Base-by-base conservation (phyloP, 441 rosid species). In the Gossypium davidsonii region DNA sequence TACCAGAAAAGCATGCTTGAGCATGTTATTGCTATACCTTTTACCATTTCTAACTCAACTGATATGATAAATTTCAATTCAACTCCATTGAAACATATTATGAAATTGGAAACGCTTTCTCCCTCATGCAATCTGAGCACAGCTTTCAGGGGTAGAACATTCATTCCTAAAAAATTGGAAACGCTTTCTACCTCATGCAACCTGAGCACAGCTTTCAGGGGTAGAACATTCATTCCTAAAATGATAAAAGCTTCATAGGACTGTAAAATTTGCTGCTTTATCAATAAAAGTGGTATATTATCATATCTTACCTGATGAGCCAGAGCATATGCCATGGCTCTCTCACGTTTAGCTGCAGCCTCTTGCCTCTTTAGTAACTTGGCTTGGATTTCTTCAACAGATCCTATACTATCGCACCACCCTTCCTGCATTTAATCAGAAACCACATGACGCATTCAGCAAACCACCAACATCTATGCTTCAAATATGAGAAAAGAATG, bases 291-390 rank as follows among this genome's bases (percentile, higher is more conserved):
- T 57, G 67, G 46, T 37, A 31, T 72, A 31, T 74, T 49, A 70
- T 49, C 49, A 65, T 73, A 52, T 68, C 61, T 73, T 77, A 96
- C 98, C 94, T 96, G 98, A 81, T 96, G 98, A 51, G 99, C 88
- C 80, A 96, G 75, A 79, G 99, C 99, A 89, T 96, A 96, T 21
- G 99, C 98, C 95, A 96, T 96, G 57, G 98, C 97, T 77, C 98
- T 90, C 85, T 96, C 99, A 63, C 99, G 97, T 85, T 96, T 96
- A 67, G 96, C 97, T 63, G 97, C 98, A 86, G 99, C 99, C 82
- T 89, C 94, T 85, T 93, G 97, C 79, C 97, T 84, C 88, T 96
- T 91, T 17, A 91, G 79, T 70, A 96, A 79, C 86, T 96, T 96
- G 67, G 97, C 81, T 85, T 96, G 99, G 76, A 96, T 96, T 80